These are phyloP conservation scores for Cinnamomum chago DNA, from an alignment of 164 flowering plant genomes.

Conservation along the genomic window DNA sequence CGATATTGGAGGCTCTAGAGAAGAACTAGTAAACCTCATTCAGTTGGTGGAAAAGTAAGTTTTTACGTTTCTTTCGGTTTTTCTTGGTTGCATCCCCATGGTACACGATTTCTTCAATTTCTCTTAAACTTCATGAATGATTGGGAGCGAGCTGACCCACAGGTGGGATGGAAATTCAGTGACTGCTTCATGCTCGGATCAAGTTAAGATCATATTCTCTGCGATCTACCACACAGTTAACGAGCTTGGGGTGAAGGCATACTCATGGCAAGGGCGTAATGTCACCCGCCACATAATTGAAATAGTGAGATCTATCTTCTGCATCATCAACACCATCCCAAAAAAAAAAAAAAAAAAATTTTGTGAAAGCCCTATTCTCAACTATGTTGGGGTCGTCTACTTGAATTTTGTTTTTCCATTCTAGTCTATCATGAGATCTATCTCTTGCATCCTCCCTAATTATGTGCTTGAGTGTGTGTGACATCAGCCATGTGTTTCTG, in stretches of 20 bases:
- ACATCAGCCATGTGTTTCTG: background rate
- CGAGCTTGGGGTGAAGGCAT: constrained; percentile 26
- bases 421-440: no score
- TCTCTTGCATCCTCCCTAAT: background rate
- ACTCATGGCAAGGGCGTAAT: constrained; percentile 41
- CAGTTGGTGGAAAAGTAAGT: constrained; percentile 29
- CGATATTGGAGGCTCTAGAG: constrained; percentile 33
- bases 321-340: background rate
- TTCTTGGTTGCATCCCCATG: background rate
- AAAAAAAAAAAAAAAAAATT: no score
- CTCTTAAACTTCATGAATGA: no score
- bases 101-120: no score
- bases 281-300: constrained; percentile 49
- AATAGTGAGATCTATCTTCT: constrained; percentile 42
- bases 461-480: background rate
- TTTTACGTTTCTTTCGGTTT: background rate
- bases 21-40: constrained; percentile 30
- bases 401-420: no score
- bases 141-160: no score
- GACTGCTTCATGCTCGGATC: no score
- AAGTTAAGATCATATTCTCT: no score
- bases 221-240: no score
- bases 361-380: background rate
- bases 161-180: no score
- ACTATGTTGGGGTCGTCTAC: no score